Percentiles rank a stretch among this genome's conserved stretches.
phyloP scores from a whole-genome alignment of 345 rosid species.

The Draba incana region DNA sequence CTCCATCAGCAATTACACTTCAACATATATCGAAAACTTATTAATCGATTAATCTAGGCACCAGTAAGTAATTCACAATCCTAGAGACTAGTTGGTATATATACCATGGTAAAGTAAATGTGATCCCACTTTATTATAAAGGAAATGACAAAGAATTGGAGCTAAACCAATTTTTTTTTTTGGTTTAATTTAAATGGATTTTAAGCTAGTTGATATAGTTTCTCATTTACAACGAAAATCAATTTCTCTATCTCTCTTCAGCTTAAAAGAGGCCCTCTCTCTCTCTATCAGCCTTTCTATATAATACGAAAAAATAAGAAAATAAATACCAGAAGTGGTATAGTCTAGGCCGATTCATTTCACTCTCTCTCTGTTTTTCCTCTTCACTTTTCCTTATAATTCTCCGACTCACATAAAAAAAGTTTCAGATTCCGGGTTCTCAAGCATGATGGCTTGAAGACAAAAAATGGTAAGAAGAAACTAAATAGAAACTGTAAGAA shows the following conservation, averaged over 20 bases:
- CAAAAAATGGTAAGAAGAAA: slow-evolving; percentile 26
- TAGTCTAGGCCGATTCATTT: slow-evolving; percentile 43
- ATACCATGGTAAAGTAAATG: slow-evolving; percentile 10
- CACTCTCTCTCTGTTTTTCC: slow-evolving; percentile 36
- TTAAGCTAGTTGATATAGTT: slow-evolving; percentile 21
- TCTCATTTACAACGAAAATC: slow-evolving; percentile 7
- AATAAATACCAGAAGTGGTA: slow-evolving; percentile 42
- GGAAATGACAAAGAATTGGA: not conserved
- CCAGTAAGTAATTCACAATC: not conserved
- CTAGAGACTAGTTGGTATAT: not conserved
- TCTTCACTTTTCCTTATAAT: slow-evolving; percentile 21
- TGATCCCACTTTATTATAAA: slow-evolving; percentile 13
- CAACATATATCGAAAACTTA: not conserved
- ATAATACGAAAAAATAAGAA: slow-evolving; percentile 29
- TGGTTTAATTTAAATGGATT: slow-evolving; percentile 16
- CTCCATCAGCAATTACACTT: not conserved
- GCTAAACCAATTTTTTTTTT: not conserved
- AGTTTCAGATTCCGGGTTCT: slow-evolving; percentile 18
- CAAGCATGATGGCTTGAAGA: not conserved
- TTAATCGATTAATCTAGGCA: not conserved
- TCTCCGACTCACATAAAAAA: slow-evolving; percentile 19
- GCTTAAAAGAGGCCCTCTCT: slow-evolving; percentile 23
- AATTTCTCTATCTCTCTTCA: slow-evolving; percentile 9
- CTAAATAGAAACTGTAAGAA: slow-evolving; percentile 38
- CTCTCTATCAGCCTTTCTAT: slow-evolving; percentile 35